Conservation (phyloP, 2,329 filamentous ascomycete species). For the Salinomyces thailandicus region DNA sequence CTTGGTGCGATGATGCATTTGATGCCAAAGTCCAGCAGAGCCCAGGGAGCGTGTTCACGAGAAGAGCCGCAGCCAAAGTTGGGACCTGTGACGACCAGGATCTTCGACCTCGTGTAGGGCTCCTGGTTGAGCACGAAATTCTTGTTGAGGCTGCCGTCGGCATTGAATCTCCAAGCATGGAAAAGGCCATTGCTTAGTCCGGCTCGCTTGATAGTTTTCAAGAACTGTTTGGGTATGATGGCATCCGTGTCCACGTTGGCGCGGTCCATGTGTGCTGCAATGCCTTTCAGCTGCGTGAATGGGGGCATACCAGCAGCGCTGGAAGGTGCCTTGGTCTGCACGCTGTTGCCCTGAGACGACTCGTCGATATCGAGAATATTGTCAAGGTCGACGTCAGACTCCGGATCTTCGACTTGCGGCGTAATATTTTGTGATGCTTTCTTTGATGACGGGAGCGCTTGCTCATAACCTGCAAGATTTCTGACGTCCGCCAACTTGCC, state of each 20-base stretch:
- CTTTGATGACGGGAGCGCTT: slow-evolving; percentile 27
- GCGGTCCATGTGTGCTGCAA: slow-evolving; percentile 76
- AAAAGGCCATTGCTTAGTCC: slow-evolving; percentile 84
- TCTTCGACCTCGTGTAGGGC: slow-evolving; percentile 74
- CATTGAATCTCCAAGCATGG: slow-evolving; percentile 67
- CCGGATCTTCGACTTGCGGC: slow-evolving; percentile 45
- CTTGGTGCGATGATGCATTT: slow-evolving; percentile 84
- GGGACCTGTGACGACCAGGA: slow-evolving; percentile 78
- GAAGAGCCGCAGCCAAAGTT: slow-evolving; percentile 95
- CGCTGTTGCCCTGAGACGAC: slow-evolving; percentile 55
- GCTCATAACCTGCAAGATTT: slow-evolving; percentile 53
- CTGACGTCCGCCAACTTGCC: slow-evolving; percentile 90
- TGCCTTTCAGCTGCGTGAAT: slow-evolving; percentile 74
- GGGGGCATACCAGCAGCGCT: slow-evolving; percentile 60
- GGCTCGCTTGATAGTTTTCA: slow-evolving; percentile 98
- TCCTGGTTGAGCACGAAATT: slow-evolving; percentile 85
- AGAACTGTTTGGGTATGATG: slow-evolving; percentile 98
- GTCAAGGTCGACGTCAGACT: slow-evolving; percentile 53
- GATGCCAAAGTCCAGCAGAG: slow-evolving; percentile 91
- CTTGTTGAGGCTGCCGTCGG: slow-evolving; percentile 58
- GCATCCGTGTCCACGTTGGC: slow-evolving; percentile 97
- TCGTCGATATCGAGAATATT: slow-evolving; percentile 57
- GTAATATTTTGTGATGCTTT: slow-evolving; percentile 48
- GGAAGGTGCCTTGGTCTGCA: slow-evolving; percentile 37
- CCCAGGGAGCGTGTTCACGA: slow-evolving; percentile 94